Evolutionary conservation across 495 filamentous ascomycete genomes (phyloP), one percentile per base, ranked within the genome.

Genomic region (Immersiella caudata): DNA sequence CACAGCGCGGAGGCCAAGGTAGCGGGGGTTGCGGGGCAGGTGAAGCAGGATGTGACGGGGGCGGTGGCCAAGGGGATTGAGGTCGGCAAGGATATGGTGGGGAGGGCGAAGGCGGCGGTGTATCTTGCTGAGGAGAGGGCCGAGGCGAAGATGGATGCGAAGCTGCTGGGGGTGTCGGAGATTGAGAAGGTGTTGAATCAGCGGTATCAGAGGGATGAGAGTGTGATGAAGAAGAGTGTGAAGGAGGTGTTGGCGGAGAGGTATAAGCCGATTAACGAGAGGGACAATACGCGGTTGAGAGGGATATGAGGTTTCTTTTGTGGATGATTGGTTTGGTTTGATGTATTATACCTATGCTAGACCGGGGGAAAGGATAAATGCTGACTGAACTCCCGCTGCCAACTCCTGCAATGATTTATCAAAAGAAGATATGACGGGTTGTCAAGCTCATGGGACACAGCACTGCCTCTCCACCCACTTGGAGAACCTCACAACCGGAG

Each of bases 141-240:
- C 3, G 75, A 72, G 61, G 60, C 64, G 5, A 70, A 67, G 57
- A 70, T 69, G 49, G 66, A 76, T n/a, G 70, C 73, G 6, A 73
- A 73, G 59, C 56, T 74, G 61, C 21, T 73, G 59, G 69, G 69
- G n/a, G 25, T 78, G 35, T 80, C 79, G 0, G 76, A 76, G 0
- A 73, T 84, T 24, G 79, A 86, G 66, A 80, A 76, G 67, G 80
- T 79, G 49, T 71, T 87, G 25, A 68, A 71, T 6, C 75, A 86
- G 73, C 73, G 84, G 67, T 86, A 80, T 67, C 71, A 82, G 70
- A 76, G 74, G 62, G 65, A 73, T 27, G 77, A 56, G 46, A 68
- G 56, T 20, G 61, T 68, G 22, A 66, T 77, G 67, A 68, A 76
- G 21, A 78, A 76, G 73, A 81, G 73, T 24, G 78, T 80, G 7